These are phyloP conservation scores for Botrytis medusae DNA, from an alignment of 2,329 filamentous ascomycete species.

Conservation along the genomic window DNA sequence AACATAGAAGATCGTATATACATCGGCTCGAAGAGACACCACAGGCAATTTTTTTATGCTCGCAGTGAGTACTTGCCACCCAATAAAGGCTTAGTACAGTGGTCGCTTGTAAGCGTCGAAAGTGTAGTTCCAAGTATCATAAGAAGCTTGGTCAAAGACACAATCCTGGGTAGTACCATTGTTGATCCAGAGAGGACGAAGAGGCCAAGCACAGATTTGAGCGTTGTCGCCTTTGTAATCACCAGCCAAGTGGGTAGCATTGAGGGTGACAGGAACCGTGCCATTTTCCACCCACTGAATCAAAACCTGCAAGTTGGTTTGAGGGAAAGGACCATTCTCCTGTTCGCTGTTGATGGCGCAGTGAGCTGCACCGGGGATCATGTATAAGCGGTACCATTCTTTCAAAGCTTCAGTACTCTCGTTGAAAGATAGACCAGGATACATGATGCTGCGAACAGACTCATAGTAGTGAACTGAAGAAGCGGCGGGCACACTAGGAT, in stretches of 20 bases:
- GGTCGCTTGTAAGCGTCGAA: conserved; percentile 23
- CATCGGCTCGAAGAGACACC: too few relatives aligned
- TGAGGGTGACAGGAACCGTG: conserved; percentile 41
- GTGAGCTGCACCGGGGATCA: conserved; percentile 54
- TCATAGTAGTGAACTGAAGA: conserved; percentile 57
- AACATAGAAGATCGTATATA: too few relatives aligned
- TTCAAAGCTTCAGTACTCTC: conserved; percentile 45
- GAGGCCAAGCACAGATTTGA: conserved; percentile 45
- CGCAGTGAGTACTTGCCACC: too few relatives aligned
- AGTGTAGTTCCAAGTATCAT: conserved; percentile 38
- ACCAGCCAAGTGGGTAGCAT: conserved; percentile 41
- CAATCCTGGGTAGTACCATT: conserved; percentile 35
- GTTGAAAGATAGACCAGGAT: conserved; percentile 43
- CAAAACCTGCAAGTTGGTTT: conserved; percentile 68
- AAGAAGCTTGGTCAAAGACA: conserved; percentile 33
- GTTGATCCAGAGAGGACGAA: conserved; percentile 38
- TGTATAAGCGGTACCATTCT: conserved; percentile 57
- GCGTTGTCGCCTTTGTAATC: conserved; percentile 40
- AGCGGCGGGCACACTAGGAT: conserved; percentile 52
- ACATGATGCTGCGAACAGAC: conserved; percentile 52
- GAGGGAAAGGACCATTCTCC: conserved; percentile 38
- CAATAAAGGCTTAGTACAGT: too few relatives aligned
- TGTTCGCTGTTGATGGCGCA: conserved; percentile 48
- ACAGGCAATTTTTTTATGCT: too few relatives aligned
- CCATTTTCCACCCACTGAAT: conserved; percentile 68